Evolutionary conservation across 306 rosid species (phyloP), one percentile per base, ranked within the genome.

Genomic region (Pyrus bretschneideri): DNA sequence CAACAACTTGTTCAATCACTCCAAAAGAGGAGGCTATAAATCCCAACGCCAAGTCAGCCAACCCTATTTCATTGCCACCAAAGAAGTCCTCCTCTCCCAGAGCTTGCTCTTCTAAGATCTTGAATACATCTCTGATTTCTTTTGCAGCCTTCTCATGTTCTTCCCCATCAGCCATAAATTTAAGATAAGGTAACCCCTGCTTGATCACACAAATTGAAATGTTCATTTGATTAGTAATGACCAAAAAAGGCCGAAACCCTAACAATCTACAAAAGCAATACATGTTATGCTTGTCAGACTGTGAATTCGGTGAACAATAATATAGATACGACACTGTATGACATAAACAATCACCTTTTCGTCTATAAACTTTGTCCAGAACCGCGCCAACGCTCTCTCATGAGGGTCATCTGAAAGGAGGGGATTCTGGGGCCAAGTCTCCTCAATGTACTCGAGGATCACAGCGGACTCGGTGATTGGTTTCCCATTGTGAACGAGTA

Each of bases 11-110:
- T 64, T 72, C 78, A 46, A 79, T 15, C 38, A n/a, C 69, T 35
- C 18, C 73, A 25, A 65, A 10, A 23, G 72, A 62, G 23, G 54
- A 55, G 12, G 73, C 82, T 52, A 72, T 65, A 22, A 67, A 55
- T 79, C 73, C 82, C 17, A 71, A 49, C 14, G 78, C 67, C 30
- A 79, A 72, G 68, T 79, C 82, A 15, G 46, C 78, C 49, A 72
- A 23, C 30, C 81, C 81, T 13, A 70, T 55, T 51, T 78, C 68
- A 40, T 46, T 40, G 15, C 76, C 81, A 11, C 77, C 81, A 6
- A 78, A 63, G 35, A 60, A 71, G 11, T 63, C 42, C 59, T 71
- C 66, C 14, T 65, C 73, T 38, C 68, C 73, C 7, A 79, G 69
- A 49, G 69, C 82, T 65, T 73, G 60, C 44, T 73, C 82, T 79